These are phyloP conservation scores for Tricholomella constricta DNA, from an alignment of 768 basidiomycete genomes.

Conservation along the genomic window DNA sequence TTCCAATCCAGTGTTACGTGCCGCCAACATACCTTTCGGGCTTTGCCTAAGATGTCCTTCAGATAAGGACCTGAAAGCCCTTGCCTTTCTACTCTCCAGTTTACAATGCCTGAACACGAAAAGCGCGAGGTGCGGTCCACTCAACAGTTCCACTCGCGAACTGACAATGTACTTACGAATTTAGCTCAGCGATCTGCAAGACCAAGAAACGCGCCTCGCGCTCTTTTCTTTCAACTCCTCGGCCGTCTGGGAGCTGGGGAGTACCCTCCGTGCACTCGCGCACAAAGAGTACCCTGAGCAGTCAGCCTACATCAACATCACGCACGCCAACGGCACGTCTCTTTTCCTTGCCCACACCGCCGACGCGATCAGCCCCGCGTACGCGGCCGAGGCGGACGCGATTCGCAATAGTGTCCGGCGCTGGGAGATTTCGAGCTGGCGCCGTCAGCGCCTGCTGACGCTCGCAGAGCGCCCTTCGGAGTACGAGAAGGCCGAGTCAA, in stretches of 20 bases:
- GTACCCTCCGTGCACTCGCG: constrained; percentile 10
- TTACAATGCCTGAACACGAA: constrained; percentile 12
- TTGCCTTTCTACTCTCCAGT: background rate
- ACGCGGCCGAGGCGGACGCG: constrained; percentile 8
- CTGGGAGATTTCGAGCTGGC: constrained; percentile 18
- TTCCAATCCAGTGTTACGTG: too few relatives aligned
- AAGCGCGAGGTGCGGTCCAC: constrained; percentile 11
- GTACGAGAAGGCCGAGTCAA: background rate
- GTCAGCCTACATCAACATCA: constrained; percentile 10
- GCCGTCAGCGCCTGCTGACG: constrained; percentile 5
- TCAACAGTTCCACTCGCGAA: background rate
- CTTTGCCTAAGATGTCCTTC: background rate
- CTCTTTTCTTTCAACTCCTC: constrained; percentile 12
- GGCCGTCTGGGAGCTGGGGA: constrained; percentile 15
- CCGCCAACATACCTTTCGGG: too few relatives aligned
- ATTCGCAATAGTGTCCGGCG: constrained; percentile 11
- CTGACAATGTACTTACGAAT: background rate
- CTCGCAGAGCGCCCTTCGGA: background rate
- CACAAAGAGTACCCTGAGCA: constrained; percentile 15
- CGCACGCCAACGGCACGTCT: constrained; percentile 6
- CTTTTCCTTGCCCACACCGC: constrained; percentile 12
- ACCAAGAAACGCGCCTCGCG: constrained; percentile 11
- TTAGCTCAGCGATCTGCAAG: constrained; percentile 4
- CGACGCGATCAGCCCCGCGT: constrained; percentile 10
- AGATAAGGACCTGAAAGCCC: background rate